Evolutionary conservation across 306 rosid species (phyloP), one percentile per base, ranked within the genome.

Genomic region (Adenanthera pavonina): DNA sequence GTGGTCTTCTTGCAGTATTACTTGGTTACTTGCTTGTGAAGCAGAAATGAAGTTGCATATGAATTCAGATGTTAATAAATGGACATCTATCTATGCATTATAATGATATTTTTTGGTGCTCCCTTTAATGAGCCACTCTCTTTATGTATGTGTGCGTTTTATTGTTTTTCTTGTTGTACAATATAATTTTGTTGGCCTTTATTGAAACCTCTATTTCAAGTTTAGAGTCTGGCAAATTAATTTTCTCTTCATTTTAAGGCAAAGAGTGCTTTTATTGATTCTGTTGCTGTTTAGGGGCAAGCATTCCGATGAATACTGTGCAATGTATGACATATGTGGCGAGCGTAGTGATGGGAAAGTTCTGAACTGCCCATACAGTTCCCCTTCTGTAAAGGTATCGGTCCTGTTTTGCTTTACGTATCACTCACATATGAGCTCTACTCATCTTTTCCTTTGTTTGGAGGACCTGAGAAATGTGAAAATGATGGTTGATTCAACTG

Each of bases 301-400:
- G 36, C 97, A 95, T 82, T 85, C 94, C 44, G 40, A 74, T 79
- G 97, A 89, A 77, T 95, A 90, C 86, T 95, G 99, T 88, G 95
- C 99, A 53, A 95, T 95, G 99, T 95, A 91, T 86, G 97, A 84
- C 89, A 90, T 93, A 61, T 95, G 99, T 69, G 99, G 95, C 66
- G 89, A 89, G 72, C 91, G 97, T 69, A 89, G 92, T 52, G 99
- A 95, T 56, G 97, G 97, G 48, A 95, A 93, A 86, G 93, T 86
- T 74, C 80, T 95, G 81, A 95, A 95, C 77, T 95, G 99, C 82
- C 99, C 99, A 13, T 91, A 95, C 75, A 85, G 89, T 54, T 86
- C 99, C 41, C 90, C 92, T 12, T 88, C 97, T 13, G 94, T 95
- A 16, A 88, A 89, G 97, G 98, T 92, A 84, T 56, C 48, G 61